Conservation (phyloP, 164 flowering plant species). For the Aristolochia fimbriata region DNA sequence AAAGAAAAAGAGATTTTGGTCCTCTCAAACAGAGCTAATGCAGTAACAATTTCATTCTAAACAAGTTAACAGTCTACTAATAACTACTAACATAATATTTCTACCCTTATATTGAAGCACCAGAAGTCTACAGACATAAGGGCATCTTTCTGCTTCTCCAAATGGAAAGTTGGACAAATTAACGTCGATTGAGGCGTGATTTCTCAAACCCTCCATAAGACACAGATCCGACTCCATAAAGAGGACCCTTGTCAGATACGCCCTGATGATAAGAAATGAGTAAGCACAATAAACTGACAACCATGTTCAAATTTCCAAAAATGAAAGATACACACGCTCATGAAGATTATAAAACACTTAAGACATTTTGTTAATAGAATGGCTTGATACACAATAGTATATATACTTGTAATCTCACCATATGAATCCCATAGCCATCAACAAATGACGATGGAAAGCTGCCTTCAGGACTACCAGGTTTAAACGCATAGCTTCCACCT, state of each 20-base stretch:
- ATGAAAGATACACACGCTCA: neutral
- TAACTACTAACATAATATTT: constrained; percentile 11
- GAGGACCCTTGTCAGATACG: constrained; percentile 49
- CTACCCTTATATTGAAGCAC: constrained; percentile 5
- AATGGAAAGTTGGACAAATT: constrained; percentile 15
- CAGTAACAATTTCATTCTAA: neutral
- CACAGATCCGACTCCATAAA: constrained; percentile 57
- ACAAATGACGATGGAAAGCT: constrained; percentile 47
- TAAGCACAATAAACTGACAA: neutral
- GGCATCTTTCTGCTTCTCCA: neutral
- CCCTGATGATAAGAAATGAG: constrained; percentile 31
- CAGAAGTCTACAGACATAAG: constrained; percentile 5
- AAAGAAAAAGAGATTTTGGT: too few relatives aligned
- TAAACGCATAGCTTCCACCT: constrained; percentile 70
- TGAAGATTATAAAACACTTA: neutral
- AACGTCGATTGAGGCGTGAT: constrained; percentile 54
- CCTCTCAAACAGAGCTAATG: too few relatives aligned
- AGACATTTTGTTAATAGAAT: neutral
- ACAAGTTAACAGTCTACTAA: constrained; percentile 16
- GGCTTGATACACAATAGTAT: neutral
- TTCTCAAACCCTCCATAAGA: constrained; percentile 66
- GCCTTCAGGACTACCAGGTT: constrained; percentile 40
- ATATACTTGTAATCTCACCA: constrained; percentile 30
- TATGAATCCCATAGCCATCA: constrained; percentile 52
- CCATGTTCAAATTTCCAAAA: neutral